These are phyloP conservation scores for Termitomyces heimii DNA, from an alignment of 768 basidiomycete species.

Conservation along the genomic window DNA sequence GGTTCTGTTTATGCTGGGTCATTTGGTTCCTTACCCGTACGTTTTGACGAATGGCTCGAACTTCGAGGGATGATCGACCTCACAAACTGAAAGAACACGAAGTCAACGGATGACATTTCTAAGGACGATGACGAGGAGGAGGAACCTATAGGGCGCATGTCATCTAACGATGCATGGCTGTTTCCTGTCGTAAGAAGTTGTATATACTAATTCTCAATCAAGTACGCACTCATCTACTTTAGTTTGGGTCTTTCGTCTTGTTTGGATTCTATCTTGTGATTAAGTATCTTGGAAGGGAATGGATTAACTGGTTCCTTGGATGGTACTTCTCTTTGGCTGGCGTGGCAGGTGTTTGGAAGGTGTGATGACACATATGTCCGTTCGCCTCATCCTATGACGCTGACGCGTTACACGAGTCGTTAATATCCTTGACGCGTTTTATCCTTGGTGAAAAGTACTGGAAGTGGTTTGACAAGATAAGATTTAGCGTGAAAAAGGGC, in stretches of 20 bases:
- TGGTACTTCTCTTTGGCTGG: constrained; percentile 70
- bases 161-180: constrained; percentile 65
- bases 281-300: constrained; percentile 70
- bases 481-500: constrained; percentile 39
- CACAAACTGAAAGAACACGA: constrained; percentile 17
- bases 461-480: constrained; percentile 48
- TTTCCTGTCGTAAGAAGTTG: constrained; percentile 61
- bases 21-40: constrained; percentile 60
- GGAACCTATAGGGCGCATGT: constrained; percentile 51
- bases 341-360: constrained; percentile 66
- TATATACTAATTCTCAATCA: not conserved
- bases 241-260: constrained; percentile 69
- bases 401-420: constrained; percentile 30
- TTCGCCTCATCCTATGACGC: not conserved
- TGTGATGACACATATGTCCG: constrained; percentile 20
- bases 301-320: constrained; percentile 78
- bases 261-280: constrained; percentile 66
- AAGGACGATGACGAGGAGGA: constrained; percentile 51
- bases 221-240: constrained; percentile 1
- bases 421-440: constrained; percentile 44
- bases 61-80: not conserved
- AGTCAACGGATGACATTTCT: constrained; percentile 13
- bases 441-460: constrained; percentile 46
- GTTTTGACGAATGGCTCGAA: constrained; percentile 17
- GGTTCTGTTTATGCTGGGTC: constrained; percentile 68